phyloP scores from a whole-genome alignment of 495 filamentous ascomycete genomes.

The Penicillium salamii region DNA sequence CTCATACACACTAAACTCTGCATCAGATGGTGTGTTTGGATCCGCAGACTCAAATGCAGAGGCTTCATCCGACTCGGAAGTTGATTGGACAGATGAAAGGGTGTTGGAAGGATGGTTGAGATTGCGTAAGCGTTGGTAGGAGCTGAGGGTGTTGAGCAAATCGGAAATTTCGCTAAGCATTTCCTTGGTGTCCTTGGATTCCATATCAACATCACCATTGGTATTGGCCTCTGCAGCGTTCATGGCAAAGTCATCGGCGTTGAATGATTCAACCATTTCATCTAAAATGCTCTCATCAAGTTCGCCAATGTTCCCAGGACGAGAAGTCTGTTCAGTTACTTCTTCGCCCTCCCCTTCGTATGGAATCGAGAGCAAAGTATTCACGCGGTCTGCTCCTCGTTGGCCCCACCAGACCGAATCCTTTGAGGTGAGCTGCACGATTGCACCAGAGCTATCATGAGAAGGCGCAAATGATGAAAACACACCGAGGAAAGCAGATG shows the following conservation, averaged over 20 bases:
- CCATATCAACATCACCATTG: constrained; percentile 38
- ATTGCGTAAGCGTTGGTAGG: constrained; percentile 81
- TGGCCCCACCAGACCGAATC: constrained; percentile 86
- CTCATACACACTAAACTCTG: constrained; percentile 73
- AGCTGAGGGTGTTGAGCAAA: constrained; percentile 77
- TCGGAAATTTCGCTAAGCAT: constrained; percentile 77
- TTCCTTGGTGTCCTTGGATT: constrained; percentile 64
- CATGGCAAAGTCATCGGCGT: constrained; percentile 36
- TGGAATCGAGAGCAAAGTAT: constrained; percentile 47
- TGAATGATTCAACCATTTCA: constrained; percentile 50
- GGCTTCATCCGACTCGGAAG: constrained; percentile 40
- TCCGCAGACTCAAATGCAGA: constrained; percentile 33
- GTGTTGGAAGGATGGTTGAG: constrained; percentile 44
- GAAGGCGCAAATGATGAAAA: constrained; percentile 88
- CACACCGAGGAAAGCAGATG: constrained; percentile 70
- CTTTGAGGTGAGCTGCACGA: constrained; percentile 67
- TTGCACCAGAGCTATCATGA: constrained; percentile 72
- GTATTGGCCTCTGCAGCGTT: constrained; percentile 40
- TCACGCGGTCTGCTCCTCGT: constrained; percentile 59
- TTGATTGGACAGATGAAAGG: constrained; percentile 7
- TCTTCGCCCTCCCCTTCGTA: constrained; percentile 37
- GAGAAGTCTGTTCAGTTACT: constrained; percentile 28
- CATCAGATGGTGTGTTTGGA: constrained; percentile 52
- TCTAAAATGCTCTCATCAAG: constrained; percentile 47
- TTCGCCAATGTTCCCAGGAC: constrained; percentile 43